Conservation (phyloP, 139 green algal species). For the Spirogloea muscicola region DNA sequence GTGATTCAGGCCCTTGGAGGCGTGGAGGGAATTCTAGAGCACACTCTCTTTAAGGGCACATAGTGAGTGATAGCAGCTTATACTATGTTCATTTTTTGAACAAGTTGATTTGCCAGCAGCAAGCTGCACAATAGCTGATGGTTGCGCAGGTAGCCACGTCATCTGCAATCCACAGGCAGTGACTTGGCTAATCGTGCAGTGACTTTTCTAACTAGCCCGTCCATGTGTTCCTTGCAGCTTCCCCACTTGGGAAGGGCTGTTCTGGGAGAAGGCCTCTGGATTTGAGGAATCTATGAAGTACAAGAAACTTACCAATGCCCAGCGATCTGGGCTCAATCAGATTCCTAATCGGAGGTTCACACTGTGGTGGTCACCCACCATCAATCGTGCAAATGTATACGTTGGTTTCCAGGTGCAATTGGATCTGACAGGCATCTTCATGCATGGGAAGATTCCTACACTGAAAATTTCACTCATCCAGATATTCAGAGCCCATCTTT, state of each 20-base stretch:
- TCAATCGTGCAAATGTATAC: conserved; percentile 99
- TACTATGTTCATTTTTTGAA: neutral
- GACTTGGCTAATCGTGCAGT: too few species aligned
- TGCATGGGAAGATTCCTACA: conserved; percentile 99
- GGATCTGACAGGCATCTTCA: conserved; percentile 99
- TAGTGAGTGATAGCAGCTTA: conserved; percentile 32
- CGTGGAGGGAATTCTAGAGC: conserved; percentile 99
- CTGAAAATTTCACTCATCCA: conserved; percentile 99
- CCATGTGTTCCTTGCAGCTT: conserved; percentile 59
- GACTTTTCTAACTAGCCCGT: neutral
- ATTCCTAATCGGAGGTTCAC: conserved; percentile 99
- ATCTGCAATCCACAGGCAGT: conserved; percentile 55
- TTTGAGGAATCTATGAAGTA: conserved; percentile 96
- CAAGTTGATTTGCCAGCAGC: neutral
- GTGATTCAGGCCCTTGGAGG: conserved; percentile 96
- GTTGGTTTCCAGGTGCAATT: conserved; percentile 99
- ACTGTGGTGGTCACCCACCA: conserved; percentile 98
- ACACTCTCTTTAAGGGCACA: conserved; percentile 98
- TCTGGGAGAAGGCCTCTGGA: conserved; percentile 97
- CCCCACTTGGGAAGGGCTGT: conserved; percentile 99
- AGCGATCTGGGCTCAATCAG: conserved; percentile 96
- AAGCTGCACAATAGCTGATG: neutral
- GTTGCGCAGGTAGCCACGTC: neutral
- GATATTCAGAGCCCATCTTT: conserved; percentile 99
- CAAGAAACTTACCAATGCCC: conserved; percentile 99